These are phyloP conservation scores for Thecamonas trahens DNA, from an alignment of 78 protist genomes.

Conservation along the genomic window DNA sequence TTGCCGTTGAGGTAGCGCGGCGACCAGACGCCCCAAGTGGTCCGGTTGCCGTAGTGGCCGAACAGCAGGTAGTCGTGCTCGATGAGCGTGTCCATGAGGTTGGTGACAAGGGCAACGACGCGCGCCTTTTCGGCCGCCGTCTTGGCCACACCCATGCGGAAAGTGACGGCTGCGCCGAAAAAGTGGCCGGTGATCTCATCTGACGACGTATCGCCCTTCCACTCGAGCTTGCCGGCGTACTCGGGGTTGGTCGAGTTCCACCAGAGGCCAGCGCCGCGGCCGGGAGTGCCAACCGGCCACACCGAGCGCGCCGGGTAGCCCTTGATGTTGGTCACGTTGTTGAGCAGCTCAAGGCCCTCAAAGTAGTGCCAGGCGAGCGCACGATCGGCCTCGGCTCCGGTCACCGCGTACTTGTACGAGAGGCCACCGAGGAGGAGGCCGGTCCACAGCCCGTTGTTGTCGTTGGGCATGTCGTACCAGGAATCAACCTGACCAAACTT, in stretches of 20 bases:
- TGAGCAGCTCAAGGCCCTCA: not conserved
- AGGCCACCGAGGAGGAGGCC: not conserved
- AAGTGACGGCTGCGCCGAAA: not conserved
- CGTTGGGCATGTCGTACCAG: too few relatives aligned
- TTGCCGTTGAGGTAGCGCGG: constrained; percentile 4
- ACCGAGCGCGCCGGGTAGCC: constrained; percentile 4
- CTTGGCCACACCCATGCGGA: not conserved
- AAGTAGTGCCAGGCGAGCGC: not conserved
- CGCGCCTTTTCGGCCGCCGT: constrained; percentile 1
- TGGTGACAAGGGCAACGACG: not conserved
- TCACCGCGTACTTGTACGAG: constrained; percentile 1
- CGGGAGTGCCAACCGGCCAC: not conserved
- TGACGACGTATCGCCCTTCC: constrained; percentile 1
- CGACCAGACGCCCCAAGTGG: constrained; percentile 12
- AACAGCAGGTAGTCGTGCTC: not conserved
- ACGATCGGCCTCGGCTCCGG: not conserved
- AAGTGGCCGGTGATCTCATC: constrained; percentile 1
- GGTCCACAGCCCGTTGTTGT: constrained; percentile 11
- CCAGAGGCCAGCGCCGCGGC: not conserved
- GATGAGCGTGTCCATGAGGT: not conserved
- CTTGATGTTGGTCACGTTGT: constrained; percentile 4
- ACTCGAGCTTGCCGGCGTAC: not conserved
- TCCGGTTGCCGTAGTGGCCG: not conserved
- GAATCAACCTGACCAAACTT: too few relatives aligned
- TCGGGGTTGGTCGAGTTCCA: not conserved